Percentiles rank a stretch among this genome's conserved stretches.
These are phyloP conservation scores for Cerioporus squamosus DNA, from an alignment of 1,284 basidiomycete genomes.

Conservation along the genomic window DNA sequence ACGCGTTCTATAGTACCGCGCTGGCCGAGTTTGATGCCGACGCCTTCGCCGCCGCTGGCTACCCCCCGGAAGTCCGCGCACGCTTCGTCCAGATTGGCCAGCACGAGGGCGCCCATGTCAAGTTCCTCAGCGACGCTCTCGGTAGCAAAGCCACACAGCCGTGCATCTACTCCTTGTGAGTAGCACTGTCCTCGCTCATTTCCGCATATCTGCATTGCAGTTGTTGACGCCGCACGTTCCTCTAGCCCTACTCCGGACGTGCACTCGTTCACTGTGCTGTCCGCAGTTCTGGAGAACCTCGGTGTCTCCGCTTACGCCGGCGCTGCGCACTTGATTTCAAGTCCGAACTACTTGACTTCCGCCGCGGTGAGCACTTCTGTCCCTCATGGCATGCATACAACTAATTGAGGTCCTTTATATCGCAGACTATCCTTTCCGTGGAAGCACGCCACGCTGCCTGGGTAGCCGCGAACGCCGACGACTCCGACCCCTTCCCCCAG, in stretches of 20 bases:
- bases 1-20: conserved; percentile 58
- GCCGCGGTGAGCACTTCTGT: conserved; percentile 28
- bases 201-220: background rate
- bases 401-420: background rate
- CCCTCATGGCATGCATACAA: background rate
- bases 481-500: conserved; percentile 57
- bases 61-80: conserved; percentile 52
- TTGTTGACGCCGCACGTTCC: background rate
- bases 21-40: conserved; percentile 47
- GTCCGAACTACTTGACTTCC: conserved; percentile 37
- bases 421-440: conserved; percentile 39
- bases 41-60: conserved; percentile 59
- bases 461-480: conserved; percentile 50
- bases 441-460: conserved; percentile 54
- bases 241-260: background rate
- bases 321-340: conserved; percentile 47
- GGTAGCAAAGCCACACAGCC: conserved; percentile 52
- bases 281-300: conserved; percentile 60
- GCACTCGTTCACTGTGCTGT: conserved; percentile 52
- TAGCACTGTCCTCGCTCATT: conserved; percentile 2
- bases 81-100: conserved; percentile 56
- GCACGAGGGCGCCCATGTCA: conserved; percentile 56
- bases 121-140: conserved; percentile 49
- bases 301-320: conserved; percentile 59
- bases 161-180: conserved; percentile 65